Evolutionary conservation across 495 filamentous ascomycete species (phyloP), one percentile per base, ranked within the genome.

Genomic region (Trichoderma asperelloides): DNA sequence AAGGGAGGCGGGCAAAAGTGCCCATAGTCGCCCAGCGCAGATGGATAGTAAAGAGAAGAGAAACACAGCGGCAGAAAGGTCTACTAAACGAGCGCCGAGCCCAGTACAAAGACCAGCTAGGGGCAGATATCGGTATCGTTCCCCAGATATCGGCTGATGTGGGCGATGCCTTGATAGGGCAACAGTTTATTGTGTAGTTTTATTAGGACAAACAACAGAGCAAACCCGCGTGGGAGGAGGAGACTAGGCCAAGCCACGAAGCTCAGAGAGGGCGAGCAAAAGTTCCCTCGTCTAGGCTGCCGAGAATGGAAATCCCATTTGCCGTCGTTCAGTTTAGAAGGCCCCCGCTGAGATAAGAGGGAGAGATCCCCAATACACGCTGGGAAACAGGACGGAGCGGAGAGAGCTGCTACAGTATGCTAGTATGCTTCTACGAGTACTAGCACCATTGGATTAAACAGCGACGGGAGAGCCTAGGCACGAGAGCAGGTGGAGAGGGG

Each of bases 81-180:
- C 55, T 33, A 60, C 55, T 60, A 30, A 21, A 60, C 55, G 55
- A 60, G 55, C 25, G 12, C 55, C 9, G 25, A n/a, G 49, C 49
- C 18, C 49, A 55, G 49, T 55, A 30, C 55, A 60, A 30, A 9
- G 55, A 12, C 13, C 28, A 25, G 27, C 55, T 60, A 60, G 55
- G 55, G 55, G 55, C 55, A 60, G 62, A 43, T 64, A 45, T 65
- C 64, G 13, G 40, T 65, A 65, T 65, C 64, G 43, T 45, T 65
- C 64, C 64, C 64, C 64, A 65, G 64, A 65, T 45, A 60, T 65
- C 39, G 64, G 64, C 39, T 51, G 64, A 47, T 65, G 43, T 65
- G 64, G 64, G 64, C n/a, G 28, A n/a, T n/a, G 33, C 16, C 37
- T 64, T 64, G 63, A 64, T 64, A 40, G 63, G 63, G 37, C 63